phyloP scores from a whole-genome alignment of 768 basidiomycete species.

The Kwoniella mangroviensis region DNA sequence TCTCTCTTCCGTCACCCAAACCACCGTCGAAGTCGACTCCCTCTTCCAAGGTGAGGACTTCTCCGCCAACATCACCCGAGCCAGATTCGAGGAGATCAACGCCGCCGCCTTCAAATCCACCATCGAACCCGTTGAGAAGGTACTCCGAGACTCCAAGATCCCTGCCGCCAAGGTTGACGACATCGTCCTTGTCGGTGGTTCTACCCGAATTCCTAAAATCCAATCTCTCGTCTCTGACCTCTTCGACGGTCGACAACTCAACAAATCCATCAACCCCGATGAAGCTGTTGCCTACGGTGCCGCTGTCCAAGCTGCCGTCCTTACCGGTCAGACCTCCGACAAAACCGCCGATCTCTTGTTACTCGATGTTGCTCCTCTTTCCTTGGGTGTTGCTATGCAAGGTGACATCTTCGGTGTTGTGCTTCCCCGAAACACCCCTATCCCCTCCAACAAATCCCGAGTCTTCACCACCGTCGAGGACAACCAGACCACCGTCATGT shows the following conservation, averaged over 20 bases:
- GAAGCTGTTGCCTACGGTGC: slow-evolving; percentile 99
- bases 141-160: slow-evolving; percentile 98
- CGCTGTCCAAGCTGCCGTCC: slow-evolving; percentile 98
- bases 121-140: slow-evolving; percentile 97
- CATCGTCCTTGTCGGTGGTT: slow-evolving; percentile 99
- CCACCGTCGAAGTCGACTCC: slow-evolving; percentile 98
- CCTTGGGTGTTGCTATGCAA: slow-evolving; percentile 99
- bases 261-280: slow-evolving; percentile 99
- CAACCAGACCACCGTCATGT: slow-evolving; percentile 99
- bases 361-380: slow-evolving; percentile 96
- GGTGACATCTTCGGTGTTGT: slow-evolving; percentile 99
- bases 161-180: slow-evolving; percentile 91
- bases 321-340: slow-evolving; percentile 97
- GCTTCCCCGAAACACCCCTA: slow-evolving; percentile 98
- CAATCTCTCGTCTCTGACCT: slow-evolving; percentile 97
- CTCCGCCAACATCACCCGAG: slow-evolving; percentile 97
- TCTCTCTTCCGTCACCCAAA: slow-evolving; percentile 96
- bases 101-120: slow-evolving; percentile 94
- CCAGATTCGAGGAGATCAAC: slow-evolving; percentile 99
- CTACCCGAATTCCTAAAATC: slow-evolving; percentile 99
- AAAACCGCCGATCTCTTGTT: slow-evolving; percentile 98
- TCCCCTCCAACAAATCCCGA: slow-evolving; percentile 98
- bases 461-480: slow-evolving; percentile 99
- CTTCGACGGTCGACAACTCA: slow-evolving; percentile 96
- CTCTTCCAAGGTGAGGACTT: slow-evolving; percentile 97